These are phyloP conservation scores for Sporobolomyces roseus DNA, from an alignment of 768 basidiomycete species.

Conservation along the genomic window DNA sequence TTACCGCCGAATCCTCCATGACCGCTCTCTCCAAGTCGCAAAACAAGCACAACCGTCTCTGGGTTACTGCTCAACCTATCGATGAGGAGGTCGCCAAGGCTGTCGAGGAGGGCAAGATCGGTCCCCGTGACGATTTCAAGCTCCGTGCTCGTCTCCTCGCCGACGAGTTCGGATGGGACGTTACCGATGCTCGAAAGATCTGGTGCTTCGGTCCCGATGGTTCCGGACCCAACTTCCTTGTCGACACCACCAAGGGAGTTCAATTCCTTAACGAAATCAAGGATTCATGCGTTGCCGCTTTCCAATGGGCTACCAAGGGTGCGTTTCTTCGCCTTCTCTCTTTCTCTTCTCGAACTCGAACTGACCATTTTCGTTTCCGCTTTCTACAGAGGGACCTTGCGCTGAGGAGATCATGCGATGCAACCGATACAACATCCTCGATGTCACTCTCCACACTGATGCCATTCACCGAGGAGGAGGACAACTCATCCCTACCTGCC, in stretches of 20 bases:
- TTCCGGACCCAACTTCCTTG: slow-evolving; percentile 90
- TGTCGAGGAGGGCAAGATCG: slow-evolving; percentile 81
- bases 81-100: slow-evolving; percentile 91
- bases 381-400: slow-evolving; percentile 56
- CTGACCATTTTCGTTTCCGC: background rate
- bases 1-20: slow-evolving; percentile 90
- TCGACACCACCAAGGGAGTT: slow-evolving; percentile 87
- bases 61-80: slow-evolving; percentile 83
- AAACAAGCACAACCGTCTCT: slow-evolving; percentile 99
- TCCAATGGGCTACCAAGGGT: slow-evolving; percentile 99
- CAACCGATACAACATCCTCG: slow-evolving; percentile 80
- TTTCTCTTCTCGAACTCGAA: background rate
- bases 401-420: slow-evolving; percentile 99
- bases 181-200: slow-evolving; percentile 98
- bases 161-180: slow-evolving; percentile 96
- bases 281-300: slow-evolving; percentile 96
- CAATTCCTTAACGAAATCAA: slow-evolving; percentile 99
- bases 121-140: slow-evolving; percentile 95
- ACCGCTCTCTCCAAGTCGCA: slow-evolving; percentile 97
- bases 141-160: slow-evolving; percentile 88
- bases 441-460: slow-evolving; percentile 73
- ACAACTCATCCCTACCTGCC: slow-evolving; percentile 87
- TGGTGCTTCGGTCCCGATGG: slow-evolving; percentile 99
- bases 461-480: slow-evolving; percentile 99
- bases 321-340: slow-evolving; percentile 51